Evolutionary conservation across 768 basidiomycete species (phyloP).

Genomic region (Dioszegia aurantiaca): DNA sequence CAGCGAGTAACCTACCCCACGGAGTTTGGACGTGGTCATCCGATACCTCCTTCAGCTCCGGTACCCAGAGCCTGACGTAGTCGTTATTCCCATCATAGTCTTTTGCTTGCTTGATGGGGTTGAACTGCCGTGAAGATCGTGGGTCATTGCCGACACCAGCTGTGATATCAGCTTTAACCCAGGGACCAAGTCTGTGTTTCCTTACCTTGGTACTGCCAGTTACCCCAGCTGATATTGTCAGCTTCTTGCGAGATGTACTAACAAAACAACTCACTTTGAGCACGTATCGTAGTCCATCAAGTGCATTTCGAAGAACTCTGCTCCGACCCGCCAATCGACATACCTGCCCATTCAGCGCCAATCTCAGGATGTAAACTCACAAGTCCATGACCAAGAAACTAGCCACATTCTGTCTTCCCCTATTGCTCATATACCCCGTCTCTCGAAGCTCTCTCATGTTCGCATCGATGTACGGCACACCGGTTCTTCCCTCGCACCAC

Average conservation of each 20-base stretch:
- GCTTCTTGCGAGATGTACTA: slow-evolving; percentile 2
- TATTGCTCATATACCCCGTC: slow-evolving; percentile 55
- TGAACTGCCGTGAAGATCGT: slow-evolving; percentile 50
- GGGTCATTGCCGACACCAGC: slow-evolving; percentile 53
- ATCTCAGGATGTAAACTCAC: slow-evolving; percentile 21
- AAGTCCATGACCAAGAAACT: slow-evolving; percentile 55
- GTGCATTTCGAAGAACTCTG: slow-evolving; percentile 56
- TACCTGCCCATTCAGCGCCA: slow-evolving; percentile 29
- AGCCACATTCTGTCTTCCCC: slow-evolving; percentile 56
- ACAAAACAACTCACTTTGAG: slow-evolving; percentile 52
- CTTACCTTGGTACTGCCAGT: slow-evolving; percentile 46
- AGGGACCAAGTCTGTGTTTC: not conserved
- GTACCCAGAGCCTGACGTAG: slow-evolving; percentile 48
- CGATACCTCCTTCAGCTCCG: slow-evolving; percentile 41
- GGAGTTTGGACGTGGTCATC: slow-evolving; percentile 45
- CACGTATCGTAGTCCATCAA: slow-evolving; percentile 64
- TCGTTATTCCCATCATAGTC: slow-evolving; percentile 46
- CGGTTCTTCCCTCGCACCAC: slow-evolving; percentile 53
- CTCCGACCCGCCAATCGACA: slow-evolving; percentile 56
- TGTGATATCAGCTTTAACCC: slow-evolving; percentile 5
- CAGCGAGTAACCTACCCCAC: slow-evolving; percentile 45
- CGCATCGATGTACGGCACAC: slow-evolving; percentile 55
- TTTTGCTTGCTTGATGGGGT: slow-evolving; percentile 52
- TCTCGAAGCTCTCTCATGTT: slow-evolving; percentile 52
- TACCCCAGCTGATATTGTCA: slow-evolving; percentile 44